A percentile compares a stretch with the other conserved stretches of the same genome.
These are phyloP conservation scores for Leccinum fibrillosum DNA, from an alignment of 768 basidiomycete genomes.

Conservation along the genomic window DNA sequence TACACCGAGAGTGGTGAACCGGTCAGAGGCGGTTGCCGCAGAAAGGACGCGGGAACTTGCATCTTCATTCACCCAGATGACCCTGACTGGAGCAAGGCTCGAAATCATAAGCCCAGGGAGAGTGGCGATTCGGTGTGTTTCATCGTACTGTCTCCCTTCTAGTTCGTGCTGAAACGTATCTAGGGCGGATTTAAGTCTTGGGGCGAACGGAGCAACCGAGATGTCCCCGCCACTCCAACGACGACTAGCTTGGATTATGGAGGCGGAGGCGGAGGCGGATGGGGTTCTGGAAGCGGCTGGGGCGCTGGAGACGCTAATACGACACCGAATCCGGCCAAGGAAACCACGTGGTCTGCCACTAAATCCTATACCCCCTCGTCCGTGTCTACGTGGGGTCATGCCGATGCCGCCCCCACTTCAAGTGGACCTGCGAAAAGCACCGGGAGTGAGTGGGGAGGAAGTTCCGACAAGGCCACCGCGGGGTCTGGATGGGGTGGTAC, in stretches of 20 bases:
- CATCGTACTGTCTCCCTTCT: not conserved
- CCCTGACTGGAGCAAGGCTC: constrained; percentile 21
- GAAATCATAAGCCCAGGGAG: constrained; percentile 6
- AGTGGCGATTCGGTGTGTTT: constrained; percentile 19
- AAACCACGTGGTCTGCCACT: not conserved
- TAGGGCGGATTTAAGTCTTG: constrained; percentile 11
- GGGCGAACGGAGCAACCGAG: constrained; percentile 2
- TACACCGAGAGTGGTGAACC: constrained; percentile 32
- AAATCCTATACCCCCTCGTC: not conserved
- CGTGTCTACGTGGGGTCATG: not conserved
- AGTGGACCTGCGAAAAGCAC: not conserved
- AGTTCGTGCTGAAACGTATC: not conserved
- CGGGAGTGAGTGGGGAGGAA: constrained; percentile 6
- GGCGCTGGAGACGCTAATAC: constrained; percentile 1
- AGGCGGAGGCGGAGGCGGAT: constrained; percentile 7
- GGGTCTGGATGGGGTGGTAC: constrained; percentile 7
- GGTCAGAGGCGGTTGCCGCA: constrained; percentile 25
- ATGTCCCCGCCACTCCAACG: not conserved
- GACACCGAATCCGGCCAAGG: constrained; percentile 1
- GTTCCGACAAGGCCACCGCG: not conserved
- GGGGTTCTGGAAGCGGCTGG: constrained; percentile 12
- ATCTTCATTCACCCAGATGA: constrained; percentile 31
- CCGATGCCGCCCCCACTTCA: not conserved
- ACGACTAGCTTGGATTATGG: not conserved
- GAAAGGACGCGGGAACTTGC: constrained; percentile 17